Conservation (phyloP, 257 asterid species). For the Przewalskia tangutica region DNA sequence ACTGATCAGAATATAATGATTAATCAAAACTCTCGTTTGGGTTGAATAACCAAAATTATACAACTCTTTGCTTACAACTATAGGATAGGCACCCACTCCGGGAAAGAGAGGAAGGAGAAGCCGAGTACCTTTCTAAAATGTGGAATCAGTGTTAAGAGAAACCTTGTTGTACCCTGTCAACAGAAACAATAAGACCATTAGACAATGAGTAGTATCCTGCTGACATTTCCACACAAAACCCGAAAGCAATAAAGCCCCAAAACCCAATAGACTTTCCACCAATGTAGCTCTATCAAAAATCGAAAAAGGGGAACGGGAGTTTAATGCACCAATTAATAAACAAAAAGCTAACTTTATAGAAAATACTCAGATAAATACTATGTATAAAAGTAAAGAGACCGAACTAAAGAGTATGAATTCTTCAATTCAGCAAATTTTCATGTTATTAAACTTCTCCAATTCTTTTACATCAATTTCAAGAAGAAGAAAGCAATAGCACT, state of each 20-base stretch:
- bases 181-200: conserved; percentile 5
- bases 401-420: not conserved
- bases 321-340: not conserved
- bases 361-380: not conserved
- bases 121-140: conserved; percentile 78
- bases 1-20: not conserved
- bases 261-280: not conserved
- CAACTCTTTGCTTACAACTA: not conserved
- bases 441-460: not conserved
- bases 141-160: conserved; percentile 73
- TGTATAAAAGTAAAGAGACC: not conserved
- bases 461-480: not conserved
- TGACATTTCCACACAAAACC: not conserved
- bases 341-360: not conserved
- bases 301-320: no score
- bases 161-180: conserved; percentile 75
- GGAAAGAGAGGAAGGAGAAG: not conserved
- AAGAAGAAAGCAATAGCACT: no score
- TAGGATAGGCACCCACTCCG: not conserved
- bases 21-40: not conserved
- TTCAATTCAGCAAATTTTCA: not conserved
- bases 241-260: not conserved
- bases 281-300: not conserved
- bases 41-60: not conserved
- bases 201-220: not conserved